Evolutionary conservation across 169 alveolate genomes (phyloP).

Genomic region (Eimeria sp.): DNA sequence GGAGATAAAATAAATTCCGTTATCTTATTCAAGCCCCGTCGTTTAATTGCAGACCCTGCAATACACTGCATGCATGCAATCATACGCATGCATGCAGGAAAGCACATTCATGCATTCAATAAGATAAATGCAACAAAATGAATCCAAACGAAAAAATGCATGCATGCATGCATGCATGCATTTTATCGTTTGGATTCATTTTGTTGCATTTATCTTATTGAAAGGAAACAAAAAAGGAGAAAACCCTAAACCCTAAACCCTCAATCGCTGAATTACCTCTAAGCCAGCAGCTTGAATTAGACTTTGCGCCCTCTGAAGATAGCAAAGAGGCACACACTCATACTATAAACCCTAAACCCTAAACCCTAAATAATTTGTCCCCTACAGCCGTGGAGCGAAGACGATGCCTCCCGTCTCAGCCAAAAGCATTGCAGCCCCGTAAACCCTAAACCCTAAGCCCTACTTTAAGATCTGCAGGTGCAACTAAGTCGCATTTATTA

Average conservation of each 20-base stretch:
- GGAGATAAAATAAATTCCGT: conserved; percentile 77
- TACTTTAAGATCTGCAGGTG: conserved; percentile 56
- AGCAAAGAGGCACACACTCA: background rate
- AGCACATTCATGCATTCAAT: too few relatives aligned
- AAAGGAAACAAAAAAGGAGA: too few relatives aligned
- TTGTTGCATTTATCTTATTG: too few relatives aligned
- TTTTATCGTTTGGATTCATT: too few relatives aligned
- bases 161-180: conserved; percentile 10
- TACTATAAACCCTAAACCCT: too few relatives aligned
- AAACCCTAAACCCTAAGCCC: conserved; percentile 16
- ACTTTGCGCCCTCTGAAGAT: background rate
- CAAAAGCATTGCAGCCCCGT: too few relatives aligned
- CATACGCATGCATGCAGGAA: too few relatives aligned
- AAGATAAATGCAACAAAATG: too few relatives aligned
- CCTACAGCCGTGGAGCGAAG: too few relatives aligned
- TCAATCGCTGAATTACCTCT: background rate
- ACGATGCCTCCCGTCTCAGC: too few relatives aligned
- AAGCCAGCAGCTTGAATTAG: conserved; percentile 22
- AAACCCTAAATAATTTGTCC: too few relatives aligned
- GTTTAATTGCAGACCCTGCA: conserved; percentile 86
- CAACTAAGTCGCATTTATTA: conserved; percentile 86
- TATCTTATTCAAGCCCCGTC: conserved; percentile 85
- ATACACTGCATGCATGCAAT: conserved; percentile 16
- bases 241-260: background rate
- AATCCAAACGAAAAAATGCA: too few relatives aligned